A percentile compares a stretch with the other conserved stretches of the same genome.
Evolutionary conservation across 2,329 filamentous ascomycete species (phyloP).

Genomic region (Coniochaeta sp.): DNA sequence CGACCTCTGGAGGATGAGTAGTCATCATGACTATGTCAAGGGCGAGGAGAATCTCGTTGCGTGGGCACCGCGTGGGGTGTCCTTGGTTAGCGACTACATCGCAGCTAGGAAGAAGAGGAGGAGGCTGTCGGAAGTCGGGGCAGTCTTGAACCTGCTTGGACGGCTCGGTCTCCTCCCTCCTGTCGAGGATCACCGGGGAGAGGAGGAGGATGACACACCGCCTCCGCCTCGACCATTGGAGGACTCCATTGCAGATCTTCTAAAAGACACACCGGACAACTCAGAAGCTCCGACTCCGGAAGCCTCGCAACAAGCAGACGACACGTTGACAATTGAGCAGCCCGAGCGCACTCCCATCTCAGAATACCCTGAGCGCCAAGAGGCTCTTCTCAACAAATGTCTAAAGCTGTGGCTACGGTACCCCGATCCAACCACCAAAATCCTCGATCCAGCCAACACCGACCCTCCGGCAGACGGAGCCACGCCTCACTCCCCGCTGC

Average conservation of each 20-base stretch:
- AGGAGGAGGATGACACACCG: slow-evolving; percentile 30
- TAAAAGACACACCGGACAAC: slow-evolving; percentile 47
- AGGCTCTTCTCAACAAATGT: slow-evolving; percentile 43
- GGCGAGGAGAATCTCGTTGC: slow-evolving; percentile 80
- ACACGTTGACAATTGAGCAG: slow-evolving; percentile 9
- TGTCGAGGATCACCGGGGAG: slow-evolving; percentile 20
- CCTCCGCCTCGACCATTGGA: slow-evolving; percentile 12
- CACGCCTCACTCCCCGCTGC: slow-evolving; percentile 34
- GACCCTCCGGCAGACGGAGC: slow-evolving; percentile 62
- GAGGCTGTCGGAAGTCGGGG: slow-evolving; percentile 73
- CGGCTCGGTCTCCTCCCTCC: slow-evolving; percentile 40
- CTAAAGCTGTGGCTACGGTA: slow-evolving; percentile 59
- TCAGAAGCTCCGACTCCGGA: slow-evolving; percentile 2
- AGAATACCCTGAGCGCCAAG: slow-evolving; percentile 40
- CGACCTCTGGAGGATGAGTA: slow-evolving; percentile 95
- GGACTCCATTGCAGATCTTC: slow-evolving; percentile 49
- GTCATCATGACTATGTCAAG: slow-evolving; percentile 90
- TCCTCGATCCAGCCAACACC: slow-evolving; percentile 55
- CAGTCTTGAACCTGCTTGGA: slow-evolving; percentile 58
- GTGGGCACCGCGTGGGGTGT: slow-evolving; percentile 87
- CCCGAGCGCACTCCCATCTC: slow-evolving; percentile 15
- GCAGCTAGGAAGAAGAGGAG: slow-evolving; percentile 63
- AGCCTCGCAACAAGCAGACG: slow-evolving; percentile 19
- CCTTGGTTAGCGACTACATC: slow-evolving; percentile 84
- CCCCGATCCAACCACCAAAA: slow-evolving; percentile 46